These are phyloP conservation scores for Lactuca saligna DNA, from an alignment of 129 eudicot genomes.

Conservation along the genomic window DNA sequence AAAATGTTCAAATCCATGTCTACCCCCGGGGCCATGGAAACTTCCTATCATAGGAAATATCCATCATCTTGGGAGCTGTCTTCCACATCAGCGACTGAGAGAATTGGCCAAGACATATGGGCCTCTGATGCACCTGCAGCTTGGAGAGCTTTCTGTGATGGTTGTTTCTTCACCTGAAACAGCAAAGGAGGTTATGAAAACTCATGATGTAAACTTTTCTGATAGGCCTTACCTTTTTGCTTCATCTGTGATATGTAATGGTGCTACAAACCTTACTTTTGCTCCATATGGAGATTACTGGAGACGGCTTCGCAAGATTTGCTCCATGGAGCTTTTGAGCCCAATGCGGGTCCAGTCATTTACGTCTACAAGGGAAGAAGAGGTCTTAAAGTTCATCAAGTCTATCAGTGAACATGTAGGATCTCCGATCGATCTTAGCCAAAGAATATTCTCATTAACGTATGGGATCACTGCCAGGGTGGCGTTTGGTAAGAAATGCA, in stretches of 20 bases:
- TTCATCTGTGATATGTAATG: conserved; percentile 20
- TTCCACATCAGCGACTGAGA: conserved; percentile 35
- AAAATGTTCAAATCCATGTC: conserved; percentile 3
- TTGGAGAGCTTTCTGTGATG: conserved; percentile 22
- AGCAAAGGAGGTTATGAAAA: conserved; percentile 34
- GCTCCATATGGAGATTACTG: conserved; percentile 37
- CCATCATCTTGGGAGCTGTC: conserved; percentile 37
- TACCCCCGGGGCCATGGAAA: conserved; percentile 46
- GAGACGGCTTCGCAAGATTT: conserved; percentile 39
- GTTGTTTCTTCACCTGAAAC: conserved; percentile 41
- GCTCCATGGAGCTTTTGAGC: conserved; percentile 41
- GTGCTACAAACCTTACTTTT: conserved; percentile 29
- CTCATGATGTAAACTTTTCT: conserved; percentile 31
- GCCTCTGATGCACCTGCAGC: conserved; percentile 37
- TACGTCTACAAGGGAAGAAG: conserved; percentile 30
- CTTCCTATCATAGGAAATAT: conserved; percentile 43
- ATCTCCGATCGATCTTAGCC: conserved; percentile 23
- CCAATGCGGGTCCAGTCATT: conserved; percentile 31
- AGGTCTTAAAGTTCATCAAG: conserved; percentile 26
- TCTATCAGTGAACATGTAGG: conserved; percentile 20
- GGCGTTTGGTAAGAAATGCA: conserved; percentile 33
- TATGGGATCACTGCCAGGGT: conserved; percentile 32
- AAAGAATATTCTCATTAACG: conserved; percentile 35
- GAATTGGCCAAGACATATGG: conserved; percentile 30
- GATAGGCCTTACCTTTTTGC: conserved; percentile 30